Base-by-base conservation (phyloP, 495 filamentous ascomycete genomes). In the Aspergillus cristatus region DNA sequence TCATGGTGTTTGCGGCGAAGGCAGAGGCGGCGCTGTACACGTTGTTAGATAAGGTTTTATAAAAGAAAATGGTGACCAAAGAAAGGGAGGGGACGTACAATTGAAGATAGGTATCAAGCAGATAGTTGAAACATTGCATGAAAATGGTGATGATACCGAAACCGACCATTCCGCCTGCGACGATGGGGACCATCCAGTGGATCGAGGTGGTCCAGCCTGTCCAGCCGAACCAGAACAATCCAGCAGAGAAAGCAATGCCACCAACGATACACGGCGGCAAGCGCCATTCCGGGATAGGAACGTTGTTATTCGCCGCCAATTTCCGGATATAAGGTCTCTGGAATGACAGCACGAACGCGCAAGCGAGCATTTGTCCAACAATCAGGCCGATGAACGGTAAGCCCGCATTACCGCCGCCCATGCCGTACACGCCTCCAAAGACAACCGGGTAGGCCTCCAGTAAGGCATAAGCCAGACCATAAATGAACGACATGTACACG, bases 1-100 rank as follows among this genome's bases (percentile, higher is more conserved):
- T 65, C 56, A 95, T 86, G 0, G 88, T 91, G 57, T 95, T 93
- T 16, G 80, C 86, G 6, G 88, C 87, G 34, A 94, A 86, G 16
- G 86, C 84, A 5, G 85, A 90, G 24, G 86, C 86, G 11, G 86
- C 86, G 38, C 72, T 78, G 38, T 34, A 28, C 7, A 22, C 5
- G 42, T 46, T 24, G 8, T 41, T 46, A n/a, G 28, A n/a, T 30
- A n/a, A 39, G 37, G 42, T 41, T 3, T 14, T n/a, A 5, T 1
- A 11, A 11, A 18, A 18, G 10, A 26, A 24, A 15, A 18, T n/a
- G n/a, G n/a, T n/a, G n/a, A 11, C n/a, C 1, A 6, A 7, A 18
- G 6, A 24, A 6, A 1, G 72, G 46, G 25, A 33, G 7, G 20
- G 34, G 3, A 70, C 74, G 53, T 67, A 81, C 74, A 90, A 82